A percentile compares a stretch with the other conserved stretches of the same genome.
Evolutionary conservation across 495 filamentous ascomycete species (phyloP).

Genomic region (Hypoxylon fuscum): DNA sequence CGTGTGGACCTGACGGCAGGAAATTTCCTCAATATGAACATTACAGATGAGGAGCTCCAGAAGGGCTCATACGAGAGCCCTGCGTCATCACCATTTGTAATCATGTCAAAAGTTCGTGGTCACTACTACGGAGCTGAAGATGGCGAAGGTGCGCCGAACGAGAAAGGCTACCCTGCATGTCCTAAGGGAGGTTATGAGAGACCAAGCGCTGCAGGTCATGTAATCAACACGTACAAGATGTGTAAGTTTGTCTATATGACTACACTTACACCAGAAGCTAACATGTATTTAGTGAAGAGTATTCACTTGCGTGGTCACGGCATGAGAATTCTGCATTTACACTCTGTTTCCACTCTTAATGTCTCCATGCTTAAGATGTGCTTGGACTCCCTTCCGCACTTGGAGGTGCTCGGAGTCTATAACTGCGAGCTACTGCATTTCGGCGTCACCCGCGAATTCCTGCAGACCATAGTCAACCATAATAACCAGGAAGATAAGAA

Average conservation of each 20-base stretch:
- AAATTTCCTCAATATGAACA: conserved; percentile 16
- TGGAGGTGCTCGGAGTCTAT: conserved; percentile 32
- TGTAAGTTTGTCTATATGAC: conserved; percentile 1
- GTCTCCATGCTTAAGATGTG: conserved; percentile 11
- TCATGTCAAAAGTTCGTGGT: conserved; percentile 8
- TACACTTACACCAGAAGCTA: not conserved
- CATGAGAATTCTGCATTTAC: conserved; percentile 29
- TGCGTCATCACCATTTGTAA: not conserved
- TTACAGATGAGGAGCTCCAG: conserved; percentile 7
- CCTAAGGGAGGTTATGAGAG: not conserved
- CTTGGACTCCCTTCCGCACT: conserved; percentile 20
- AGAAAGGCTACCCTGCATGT: conserved; percentile 5
- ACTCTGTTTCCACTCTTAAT: conserved; percentile 17
- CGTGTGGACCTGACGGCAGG: conserved; percentile 7
- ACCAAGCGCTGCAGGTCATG: not conserved
- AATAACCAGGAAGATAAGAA: conserved; percentile 1
- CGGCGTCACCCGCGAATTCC: conserved; percentile 10
- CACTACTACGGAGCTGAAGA: not conserved
- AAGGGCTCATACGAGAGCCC: not conserved
- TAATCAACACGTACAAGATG: not conserved
- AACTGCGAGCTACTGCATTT: conserved; percentile 42
- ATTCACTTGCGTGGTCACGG: conserved; percentile 16
- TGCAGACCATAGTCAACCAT: conserved; percentile 14
- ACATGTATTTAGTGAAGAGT: conserved; percentile 18
- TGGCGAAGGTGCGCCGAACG: not conserved